phyloP scores from a whole-genome alignment of 495 filamentous ascomycete species.

The Cetradonia linearis region DNA sequence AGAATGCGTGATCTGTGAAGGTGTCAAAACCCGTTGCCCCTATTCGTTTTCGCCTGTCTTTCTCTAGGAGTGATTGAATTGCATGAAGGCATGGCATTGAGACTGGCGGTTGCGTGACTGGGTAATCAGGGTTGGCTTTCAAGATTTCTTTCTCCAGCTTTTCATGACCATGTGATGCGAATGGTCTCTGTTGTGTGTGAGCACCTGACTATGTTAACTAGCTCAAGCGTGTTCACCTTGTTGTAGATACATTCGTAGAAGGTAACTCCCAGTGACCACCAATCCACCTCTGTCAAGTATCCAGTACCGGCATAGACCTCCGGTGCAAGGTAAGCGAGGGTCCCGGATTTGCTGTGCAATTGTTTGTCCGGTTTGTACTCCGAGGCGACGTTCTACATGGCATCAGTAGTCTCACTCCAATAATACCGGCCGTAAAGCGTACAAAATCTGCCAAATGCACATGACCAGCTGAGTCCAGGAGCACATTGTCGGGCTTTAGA shows the following conservation, averaged over 20 bases:
- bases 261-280: slow-evolving; percentile 95
- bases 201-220: slow-evolving; percentile 5
- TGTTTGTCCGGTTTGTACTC: slow-evolving; percentile 75
- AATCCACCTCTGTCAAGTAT: slow-evolving; percentile 82
- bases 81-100: slow-evolving; percentile 77
- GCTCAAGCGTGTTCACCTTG: slow-evolving; percentile 50
- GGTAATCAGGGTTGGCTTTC: slow-evolving; percentile 74
- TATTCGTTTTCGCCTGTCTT: slow-evolving; percentile 68
- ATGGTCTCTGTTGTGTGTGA: slow-evolving; percentile 59
- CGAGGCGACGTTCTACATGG: slow-evolving; percentile 79
- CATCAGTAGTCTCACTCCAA: slow-evolving; percentile 15
- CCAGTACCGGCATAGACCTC: slow-evolving; percentile 87
- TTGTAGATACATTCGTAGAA: slow-evolving; percentile 99
- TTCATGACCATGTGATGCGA: slow-evolving; percentile 77
- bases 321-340: slow-evolving; percentile 88
- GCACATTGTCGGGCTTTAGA: slow-evolving; percentile 93
- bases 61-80: slow-evolving; percentile 69
- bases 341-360: slow-evolving; percentile 92
- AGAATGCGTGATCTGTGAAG: slow-evolving; percentile 83
- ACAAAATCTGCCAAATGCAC: slow-evolving; percentile 98
- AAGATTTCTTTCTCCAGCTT: slow-evolving; percentile 70
- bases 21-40: slow-evolving; percentile 67
- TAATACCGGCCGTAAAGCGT: slow-evolving; percentile 29
- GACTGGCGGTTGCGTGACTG: slow-evolving; percentile 80
- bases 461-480: slow-evolving; percentile 88